A percentile compares a stretch with the other conserved stretches of the same genome.
Evolutionary conservation across 345 rosid species (phyloP).

Genomic region (Arabis hirsuta): DNA sequence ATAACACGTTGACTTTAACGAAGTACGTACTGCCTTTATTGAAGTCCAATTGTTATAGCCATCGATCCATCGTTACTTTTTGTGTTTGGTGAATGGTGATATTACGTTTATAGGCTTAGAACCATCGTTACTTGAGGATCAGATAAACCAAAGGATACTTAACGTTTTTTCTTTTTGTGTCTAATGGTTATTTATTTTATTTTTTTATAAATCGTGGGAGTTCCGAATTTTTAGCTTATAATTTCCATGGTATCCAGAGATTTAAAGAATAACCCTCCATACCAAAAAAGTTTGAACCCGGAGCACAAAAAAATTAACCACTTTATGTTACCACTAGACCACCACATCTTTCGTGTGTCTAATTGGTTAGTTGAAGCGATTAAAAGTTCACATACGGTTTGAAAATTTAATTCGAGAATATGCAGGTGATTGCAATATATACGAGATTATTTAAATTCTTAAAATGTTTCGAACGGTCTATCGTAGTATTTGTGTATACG

Average conservation of each 20-base stretch:
- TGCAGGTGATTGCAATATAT: not conserved
- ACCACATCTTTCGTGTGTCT: too few relatives aligned
- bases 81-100: too few relatives aligned
- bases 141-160: not conserved
- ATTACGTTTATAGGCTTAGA: too few relatives aligned
- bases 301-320: too few relatives aligned
- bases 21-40: not conserved
- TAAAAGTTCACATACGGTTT: not conserved
- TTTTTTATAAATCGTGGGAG: too few relatives aligned
- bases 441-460: not conserved
- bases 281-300: too few relatives aligned
- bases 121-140: not conserved
- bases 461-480: not conserved
- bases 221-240: too few relatives aligned
- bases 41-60: not conserved
- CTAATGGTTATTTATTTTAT: too few relatives aligned
- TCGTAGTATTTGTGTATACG: not conserved
- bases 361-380: not conserved
- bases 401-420: not conserved
- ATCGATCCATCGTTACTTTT: not conserved
- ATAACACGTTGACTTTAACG: too few relatives aligned
- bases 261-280: too few relatives aligned
- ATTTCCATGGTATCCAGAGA: too few relatives aligned
- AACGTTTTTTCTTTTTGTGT: not conserved
- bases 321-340: too few relatives aligned